Conservation (phyloP, 371 early-diverging fungal species). For the Mucor circinelloides region DNA sequence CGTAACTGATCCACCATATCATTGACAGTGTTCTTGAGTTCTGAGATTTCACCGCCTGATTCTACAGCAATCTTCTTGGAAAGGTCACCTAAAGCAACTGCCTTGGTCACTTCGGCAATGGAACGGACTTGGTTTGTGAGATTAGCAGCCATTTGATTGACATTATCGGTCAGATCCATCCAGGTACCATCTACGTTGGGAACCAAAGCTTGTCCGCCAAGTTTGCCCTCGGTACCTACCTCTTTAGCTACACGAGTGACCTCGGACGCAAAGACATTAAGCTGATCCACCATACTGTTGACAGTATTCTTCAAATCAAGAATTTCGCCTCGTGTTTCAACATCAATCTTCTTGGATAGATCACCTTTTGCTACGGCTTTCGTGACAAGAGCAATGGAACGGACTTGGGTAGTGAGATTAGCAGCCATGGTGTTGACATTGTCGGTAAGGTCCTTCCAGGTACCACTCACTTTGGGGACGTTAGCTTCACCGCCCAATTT, state of each 20-base stretch:
- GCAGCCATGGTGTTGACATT: constrained; percentile 55
- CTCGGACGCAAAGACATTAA: constrained; percentile 59
- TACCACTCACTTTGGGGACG: constrained; percentile 49
- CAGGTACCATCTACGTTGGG: constrained; percentile 55
- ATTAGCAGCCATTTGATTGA: constrained; percentile 54
- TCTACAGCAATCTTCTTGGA: constrained; percentile 53
- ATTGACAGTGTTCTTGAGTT: constrained; percentile 35
- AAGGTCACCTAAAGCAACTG: constrained; percentile 59
- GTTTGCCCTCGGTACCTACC: constrained; percentile 61
- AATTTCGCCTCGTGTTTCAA: constrained; percentile 70
- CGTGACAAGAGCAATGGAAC: constrained; percentile 58
- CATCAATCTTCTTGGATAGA: constrained; percentile 63
- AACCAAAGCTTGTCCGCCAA: constrained; percentile 43
- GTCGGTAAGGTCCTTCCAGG: constrained; percentile 53
- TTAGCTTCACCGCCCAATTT: constrained; percentile 42
- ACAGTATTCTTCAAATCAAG: constrained; percentile 67
- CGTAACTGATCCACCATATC: constrained; percentile 57
- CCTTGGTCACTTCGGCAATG: constrained; percentile 56
- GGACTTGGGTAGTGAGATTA: constrained; percentile 51
- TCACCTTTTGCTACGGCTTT: constrained; percentile 60
- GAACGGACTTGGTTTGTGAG: constrained; percentile 58
- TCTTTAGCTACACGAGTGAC: constrained; percentile 54
- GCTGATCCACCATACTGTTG: constrained; percentile 65
- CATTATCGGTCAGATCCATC: constrained; percentile 53
- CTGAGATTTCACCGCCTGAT: constrained; percentile 41